Evolutionary conservation across 1,284 basidiomycete species (phyloP).

Genomic region (Pholiota adiposa): DNA sequence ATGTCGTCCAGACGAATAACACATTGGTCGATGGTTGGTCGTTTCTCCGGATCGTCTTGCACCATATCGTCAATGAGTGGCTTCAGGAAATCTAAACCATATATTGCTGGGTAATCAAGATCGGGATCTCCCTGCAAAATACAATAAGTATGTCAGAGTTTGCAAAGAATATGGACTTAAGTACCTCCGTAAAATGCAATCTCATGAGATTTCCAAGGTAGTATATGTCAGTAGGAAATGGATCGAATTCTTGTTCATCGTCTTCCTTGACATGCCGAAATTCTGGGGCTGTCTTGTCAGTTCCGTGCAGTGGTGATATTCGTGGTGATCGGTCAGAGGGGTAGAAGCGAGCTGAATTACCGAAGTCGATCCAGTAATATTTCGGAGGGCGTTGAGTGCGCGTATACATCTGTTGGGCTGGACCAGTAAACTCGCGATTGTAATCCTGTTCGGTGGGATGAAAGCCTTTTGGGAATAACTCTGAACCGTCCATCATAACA

Average conservation of each 20-base stretch:
- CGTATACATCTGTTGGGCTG: slow-evolving; percentile 23
- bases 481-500: slow-evolving; percentile 35
- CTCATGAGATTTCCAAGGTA: slow-evolving; percentile 38
- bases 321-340: slow-evolving; percentile 14
- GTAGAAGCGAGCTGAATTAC: slow-evolving; percentile 34
- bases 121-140: too few species aligned
- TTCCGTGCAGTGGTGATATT: slow-evolving; percentile 22
- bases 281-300: slow-evolving; percentile 12
- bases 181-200: slow-evolving; percentile 27
- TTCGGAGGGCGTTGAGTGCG: slow-evolving; percentile 31
- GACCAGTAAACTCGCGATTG: slow-evolving; percentile 27
- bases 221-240: slow-evolving; percentile 42
- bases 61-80: slow-evolving; percentile 36
- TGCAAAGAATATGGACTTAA: not conserved
- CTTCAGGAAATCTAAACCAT: slow-evolving; percentile 32
- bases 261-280: not conserved
- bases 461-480: slow-evolving; percentile 30
- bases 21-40: slow-evolving; percentile 39
- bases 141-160: too few species aligned
- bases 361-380: slow-evolving; percentile 38
- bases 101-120: too few species aligned
- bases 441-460: slow-evolving; percentile 25
- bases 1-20: slow-evolving; percentile 32
- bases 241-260: slow-evolving; percentile 24
- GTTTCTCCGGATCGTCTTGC: slow-evolving; percentile 31